A percentile compares a stretch with the other conserved stretches of the same genome.
Conservation (phyloP, 805 yeast genomes). For the Candida insectorum region DNA sequence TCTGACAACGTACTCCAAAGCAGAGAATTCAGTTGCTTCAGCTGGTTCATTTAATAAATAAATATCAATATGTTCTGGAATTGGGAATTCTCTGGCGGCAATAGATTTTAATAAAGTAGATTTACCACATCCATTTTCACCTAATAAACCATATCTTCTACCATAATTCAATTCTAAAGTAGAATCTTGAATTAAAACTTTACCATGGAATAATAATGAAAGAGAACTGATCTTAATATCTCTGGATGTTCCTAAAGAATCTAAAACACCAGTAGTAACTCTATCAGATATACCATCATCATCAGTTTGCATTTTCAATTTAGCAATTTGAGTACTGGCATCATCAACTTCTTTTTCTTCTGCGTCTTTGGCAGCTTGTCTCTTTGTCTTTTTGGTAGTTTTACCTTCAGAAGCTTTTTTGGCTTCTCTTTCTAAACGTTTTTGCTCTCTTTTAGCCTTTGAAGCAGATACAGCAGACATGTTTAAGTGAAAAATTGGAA, state of each 20-base stretch:
- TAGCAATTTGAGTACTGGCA: conserved; percentile 72
- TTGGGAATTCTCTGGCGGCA: conserved; percentile 95
- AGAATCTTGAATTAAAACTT: conserved; percentile 91
- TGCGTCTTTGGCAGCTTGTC: conserved; percentile 52
- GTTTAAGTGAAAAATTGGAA: conserved; percentile 2
- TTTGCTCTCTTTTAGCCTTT: conserved; percentile 97
- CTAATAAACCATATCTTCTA: conserved; percentile 94
- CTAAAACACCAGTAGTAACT: conserved; percentile 96
- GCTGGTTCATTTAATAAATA: conserved; percentile 97
- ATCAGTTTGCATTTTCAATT: conserved; percentile 90
- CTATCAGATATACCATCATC: conserved; percentile 93
- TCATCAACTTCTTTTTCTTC: conserved; percentile 53
- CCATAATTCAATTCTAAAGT: conserved; percentile 92
- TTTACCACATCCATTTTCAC: conserved; percentile 99
- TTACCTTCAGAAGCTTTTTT: conserved; percentile 62
- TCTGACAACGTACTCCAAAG: conserved; percentile 92
- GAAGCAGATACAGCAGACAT: conserved; percentile 73
- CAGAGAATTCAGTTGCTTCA: conserved; percentile 86
- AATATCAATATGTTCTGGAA: conserved; percentile 88
- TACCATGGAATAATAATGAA: conserved; percentile 94
- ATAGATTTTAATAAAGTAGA: conserved; percentile 90
- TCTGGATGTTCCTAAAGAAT: conserved; percentile 83
- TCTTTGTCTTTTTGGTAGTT: conserved; percentile 59
- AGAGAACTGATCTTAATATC: conserved; percentile 90
- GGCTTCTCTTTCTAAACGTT: conserved; percentile 65